Evolutionary conservation across 352 stramenopile species (phyloP).

Genomic region (Globisporangium megalacanthum): DNA sequence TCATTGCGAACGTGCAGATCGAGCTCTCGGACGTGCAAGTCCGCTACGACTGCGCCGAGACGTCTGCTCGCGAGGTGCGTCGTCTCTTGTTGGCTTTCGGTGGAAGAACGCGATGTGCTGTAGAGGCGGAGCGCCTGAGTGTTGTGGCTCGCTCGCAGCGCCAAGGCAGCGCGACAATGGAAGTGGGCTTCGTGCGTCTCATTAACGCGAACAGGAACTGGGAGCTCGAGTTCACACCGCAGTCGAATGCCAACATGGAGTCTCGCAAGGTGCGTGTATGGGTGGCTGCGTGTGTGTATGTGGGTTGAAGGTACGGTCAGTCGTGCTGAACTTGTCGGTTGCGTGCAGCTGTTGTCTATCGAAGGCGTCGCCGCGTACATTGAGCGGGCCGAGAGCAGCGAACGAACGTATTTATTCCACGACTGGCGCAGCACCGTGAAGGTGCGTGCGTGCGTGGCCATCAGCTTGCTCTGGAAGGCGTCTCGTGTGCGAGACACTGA

Average conservation of each 20-base stretch:
- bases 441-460: slow-evolving; percentile 20
- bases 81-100: not conserved
- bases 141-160: slow-evolving; percentile 24
- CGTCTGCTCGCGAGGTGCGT: slow-evolving; percentile 54
- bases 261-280: slow-evolving; percentile 64
- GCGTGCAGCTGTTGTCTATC: slow-evolving; percentile 47
- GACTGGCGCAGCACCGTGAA: slow-evolving; percentile 78
- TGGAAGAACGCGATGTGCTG: not conserved
- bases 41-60: slow-evolving; percentile 72
- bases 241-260: slow-evolving; percentile 71
- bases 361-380: slow-evolving; percentile 70
- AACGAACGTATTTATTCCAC: slow-evolving; percentile 78
- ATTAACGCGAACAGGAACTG: slow-evolving; percentile 77
- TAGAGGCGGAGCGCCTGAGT: not conserved
- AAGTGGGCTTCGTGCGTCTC: slow-evolving; percentile 54
- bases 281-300: not conserved
- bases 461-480: too few relatives aligned
- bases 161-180: slow-evolving; percentile 60
- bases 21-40: slow-evolving; percentile 78
- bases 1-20: slow-evolving; percentile 85
- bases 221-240: slow-evolving; percentile 66
- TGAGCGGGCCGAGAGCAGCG: slow-evolving; percentile 34
- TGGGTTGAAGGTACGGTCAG: not conserved
- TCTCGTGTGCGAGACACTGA: not conserved
- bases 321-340: not conserved